These are phyloP conservation scores for Blastobotrys aristatus DNA, from an alignment of 1,139 yeast species.

Conservation along the genomic window DNA sequence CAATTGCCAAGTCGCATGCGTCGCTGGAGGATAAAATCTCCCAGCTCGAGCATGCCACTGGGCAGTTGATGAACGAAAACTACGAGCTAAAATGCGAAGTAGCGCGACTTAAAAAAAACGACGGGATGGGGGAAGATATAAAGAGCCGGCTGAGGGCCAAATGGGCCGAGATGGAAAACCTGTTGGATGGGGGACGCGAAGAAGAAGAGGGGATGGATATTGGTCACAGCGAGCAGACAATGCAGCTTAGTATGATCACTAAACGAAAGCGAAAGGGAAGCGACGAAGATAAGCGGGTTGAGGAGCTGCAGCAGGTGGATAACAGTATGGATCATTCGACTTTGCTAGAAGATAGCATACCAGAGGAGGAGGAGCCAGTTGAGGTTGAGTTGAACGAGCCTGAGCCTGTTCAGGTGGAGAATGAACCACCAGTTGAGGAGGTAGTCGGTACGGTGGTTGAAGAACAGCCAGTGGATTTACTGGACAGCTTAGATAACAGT, in stretches of 20 bases:
- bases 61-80: constrained; percentile 25
- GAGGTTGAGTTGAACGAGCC: neutral
- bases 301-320: neutral
- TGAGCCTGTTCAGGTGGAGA: neutral
- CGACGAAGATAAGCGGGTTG: constrained; percentile 7
- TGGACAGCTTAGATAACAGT: too few relatives aligned
- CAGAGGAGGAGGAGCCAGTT: constrained; percentile 9
- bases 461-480: neutral
- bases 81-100: constrained; percentile 23
- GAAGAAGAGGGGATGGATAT: neutral
- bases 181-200: constrained; percentile 2
- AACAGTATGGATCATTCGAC: neutral
- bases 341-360: neutral
- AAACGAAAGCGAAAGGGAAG: constrained; percentile 8
- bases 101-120: constrained; percentile 15
- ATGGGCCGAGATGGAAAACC: constrained; percentile 10
- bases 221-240: constrained; percentile 1
- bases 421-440: neutral
- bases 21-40: constrained; percentile 23
- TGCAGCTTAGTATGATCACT: constrained; percentile 5
- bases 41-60: constrained; percentile 22
- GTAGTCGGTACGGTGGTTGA: neutral
- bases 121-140: neutral
- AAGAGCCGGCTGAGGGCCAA: neutral
- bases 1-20: constrained; percentile 28